A percentile compares a stretch with the other conserved stretches of the same genome.
phyloP scores from a whole-genome alignment of 2,329 filamentous ascomycete genomes.

The Teratosphaeria destructans region DNA sequence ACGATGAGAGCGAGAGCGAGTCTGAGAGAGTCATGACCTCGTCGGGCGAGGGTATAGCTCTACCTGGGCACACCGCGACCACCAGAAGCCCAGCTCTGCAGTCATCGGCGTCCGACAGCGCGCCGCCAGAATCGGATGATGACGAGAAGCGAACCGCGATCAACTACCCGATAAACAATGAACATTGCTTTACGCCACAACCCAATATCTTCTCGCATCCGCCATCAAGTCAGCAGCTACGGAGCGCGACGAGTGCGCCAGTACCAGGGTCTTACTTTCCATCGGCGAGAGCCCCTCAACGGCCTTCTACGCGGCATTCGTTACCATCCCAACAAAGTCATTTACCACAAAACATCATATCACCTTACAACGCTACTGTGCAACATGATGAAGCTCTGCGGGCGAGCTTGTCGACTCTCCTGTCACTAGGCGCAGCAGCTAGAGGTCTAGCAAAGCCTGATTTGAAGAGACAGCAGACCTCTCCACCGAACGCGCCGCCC shows the following conservation, averaged over 20 bases:
- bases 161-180: conserved; percentile 47
- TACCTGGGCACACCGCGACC: conserved; percentile 14
- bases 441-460: conserved; percentile 61
- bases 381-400: conserved; percentile 90
- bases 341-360: conserved; percentile 56
- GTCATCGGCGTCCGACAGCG: conserved; percentile 30
- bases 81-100: conserved; percentile 4
- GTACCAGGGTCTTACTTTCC: conserved; percentile 37
- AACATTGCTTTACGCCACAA: conserved; percentile 62
- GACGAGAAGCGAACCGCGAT: conserved; percentile 78
- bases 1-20: conserved; percentile 86
- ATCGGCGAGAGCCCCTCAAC: conserved; percentile 23
- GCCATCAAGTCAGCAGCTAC: conserved; percentile 43
- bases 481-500: conserved; percentile 2
- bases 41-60: conserved; percentile 48
- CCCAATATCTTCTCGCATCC: conserved; percentile 89
- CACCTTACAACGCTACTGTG: conserved; percentile 56
- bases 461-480: conserved; percentile 21
- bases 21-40: conserved; percentile 62
- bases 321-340: conserved; percentile 34
- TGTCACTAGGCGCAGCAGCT: conserved; percentile 90
- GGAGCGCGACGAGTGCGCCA: conserved; percentile 37
- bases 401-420: conserved; percentile 83
- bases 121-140: conserved; percentile 33
- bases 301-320: conserved; percentile 21